Conservation (phyloP, 2,329 filamentous ascomycete genomes). For the Venturia asperata region DNA sequence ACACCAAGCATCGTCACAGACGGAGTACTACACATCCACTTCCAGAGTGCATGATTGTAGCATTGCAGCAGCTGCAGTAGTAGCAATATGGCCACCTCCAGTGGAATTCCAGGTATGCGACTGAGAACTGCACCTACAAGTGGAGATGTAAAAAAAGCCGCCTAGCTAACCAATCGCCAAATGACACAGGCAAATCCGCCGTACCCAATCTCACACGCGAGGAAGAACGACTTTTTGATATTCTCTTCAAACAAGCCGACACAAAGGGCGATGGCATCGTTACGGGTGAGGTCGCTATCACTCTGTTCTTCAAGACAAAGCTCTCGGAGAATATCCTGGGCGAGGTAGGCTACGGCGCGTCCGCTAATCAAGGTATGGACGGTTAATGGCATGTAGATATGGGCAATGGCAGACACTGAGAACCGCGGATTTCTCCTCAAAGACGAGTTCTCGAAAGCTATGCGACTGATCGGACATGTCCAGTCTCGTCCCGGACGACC, state of each 20-base stretch:
- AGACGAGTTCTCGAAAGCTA: slow-evolving; percentile 83
- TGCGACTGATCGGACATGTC: slow-evolving; percentile 91
- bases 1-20: not conserved
- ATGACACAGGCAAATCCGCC: slow-evolving; percentile 33
- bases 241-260: slow-evolving; percentile 89
- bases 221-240: slow-evolving; percentile 89
- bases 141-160: slow-evolving; percentile 3
- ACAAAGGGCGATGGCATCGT: slow-evolving; percentile 87
- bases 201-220: slow-evolving; percentile 81
- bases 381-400: slow-evolving; percentile 58
- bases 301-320: slow-evolving; percentile 95
- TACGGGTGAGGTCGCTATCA: slow-evolving; percentile 90
- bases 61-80: slow-evolving; percentile 8
- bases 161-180: slow-evolving; percentile 11
- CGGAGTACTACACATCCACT: not conserved
- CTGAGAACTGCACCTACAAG: not conserved
- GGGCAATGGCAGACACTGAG: slow-evolving; percentile 96
- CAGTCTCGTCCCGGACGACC: slow-evolving; percentile 66
- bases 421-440: slow-evolving; percentile 92
- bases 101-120: slow-evolving; percentile 11
- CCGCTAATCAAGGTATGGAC: slow-evolving; percentile 4
- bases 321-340: slow-evolving; percentile 79
- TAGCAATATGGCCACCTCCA: slow-evolving; percentile 10
- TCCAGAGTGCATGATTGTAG: slow-evolving; percentile 12
- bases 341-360: slow-evolving; percentile 50